Evolutionary conservation across 2,329 filamentous ascomycete genomes (phyloP).

Genomic region (Aspergillus phoenicis): DNA sequence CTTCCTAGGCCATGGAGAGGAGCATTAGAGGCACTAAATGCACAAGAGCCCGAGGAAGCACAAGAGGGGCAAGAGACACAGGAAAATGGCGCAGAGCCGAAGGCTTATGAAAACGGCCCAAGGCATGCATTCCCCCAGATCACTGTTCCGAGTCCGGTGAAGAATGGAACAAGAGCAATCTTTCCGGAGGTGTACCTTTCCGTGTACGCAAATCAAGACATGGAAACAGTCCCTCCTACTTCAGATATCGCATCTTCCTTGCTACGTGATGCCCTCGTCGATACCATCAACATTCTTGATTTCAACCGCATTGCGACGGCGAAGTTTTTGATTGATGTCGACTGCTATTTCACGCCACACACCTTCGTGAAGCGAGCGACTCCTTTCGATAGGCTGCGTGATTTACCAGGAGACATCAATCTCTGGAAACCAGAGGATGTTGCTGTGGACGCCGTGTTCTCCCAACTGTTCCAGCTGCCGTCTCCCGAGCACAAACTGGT

Average conservation of each 20-base stretch:
- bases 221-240: constrained; percentile 82
- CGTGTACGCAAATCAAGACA: constrained; percentile 82
- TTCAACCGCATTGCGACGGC: constrained; percentile 88
- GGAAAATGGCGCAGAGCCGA: constrained; percentile 51
- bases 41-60: constrained; percentile 11
- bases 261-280: constrained; percentile 80
- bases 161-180: constrained; percentile 71
- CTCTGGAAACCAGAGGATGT: constrained; percentile 92
- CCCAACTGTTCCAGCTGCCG: constrained; percentile 87
- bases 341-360: constrained; percentile 86
- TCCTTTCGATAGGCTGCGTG: constrained; percentile 83
- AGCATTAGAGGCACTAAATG: constrained; percentile 21
- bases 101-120: constrained; percentile 60
- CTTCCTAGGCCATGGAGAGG: constrained; percentile 60
- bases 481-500: constrained; percentile 88
- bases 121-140: constrained; percentile 81
- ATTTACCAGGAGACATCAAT: constrained; percentile 70
- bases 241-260: constrained; percentile 77
- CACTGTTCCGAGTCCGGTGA: constrained; percentile 72
- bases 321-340: constrained; percentile 87
- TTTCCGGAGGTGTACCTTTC: constrained; percentile 95
- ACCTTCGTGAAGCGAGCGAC: constrained; percentile 95
- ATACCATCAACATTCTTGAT: constrained; percentile 91
- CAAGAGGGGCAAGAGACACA: constrained; percentile 41
- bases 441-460: constrained; percentile 95